A percentile compares a stretch with the other conserved stretches of the same genome.
Evolutionary conservation across 1,139 yeast species (phyloP).

Genomic region (Yamadazyma trypodendri): DNA sequence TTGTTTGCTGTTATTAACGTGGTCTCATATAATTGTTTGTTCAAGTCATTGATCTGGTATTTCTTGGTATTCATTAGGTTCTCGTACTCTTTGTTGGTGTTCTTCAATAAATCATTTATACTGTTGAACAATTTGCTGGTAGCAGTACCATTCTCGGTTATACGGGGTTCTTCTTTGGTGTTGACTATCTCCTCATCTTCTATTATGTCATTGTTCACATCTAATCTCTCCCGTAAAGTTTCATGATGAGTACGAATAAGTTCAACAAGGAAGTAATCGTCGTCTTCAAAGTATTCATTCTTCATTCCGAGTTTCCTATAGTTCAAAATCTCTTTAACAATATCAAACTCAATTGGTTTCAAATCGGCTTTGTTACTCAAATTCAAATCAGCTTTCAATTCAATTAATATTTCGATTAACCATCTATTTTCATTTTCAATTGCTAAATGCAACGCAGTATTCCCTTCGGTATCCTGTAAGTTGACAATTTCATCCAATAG

Average conservation of each 20-base stretch:
- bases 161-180: constrained; percentile 12
- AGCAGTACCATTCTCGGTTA: constrained; percentile 10
- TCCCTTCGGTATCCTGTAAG: constrained; percentile 80
- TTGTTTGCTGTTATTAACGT: constrained; percentile 48
- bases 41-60: constrained; percentile 36
- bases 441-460: constrained; percentile 85
- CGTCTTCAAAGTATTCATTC: constrained; percentile 16
- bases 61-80: constrained; percentile 36
- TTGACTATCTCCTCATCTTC: constrained; percentile 19
- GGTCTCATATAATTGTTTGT: constrained; percentile 40
- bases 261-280: constrained; percentile 31
- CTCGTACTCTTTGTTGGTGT: constrained; percentile 43
- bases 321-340: constrained; percentile 34
- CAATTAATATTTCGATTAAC: constrained; percentile 76
- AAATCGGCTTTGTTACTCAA: constrained; percentile 82
- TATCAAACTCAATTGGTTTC: constrained; percentile 83
- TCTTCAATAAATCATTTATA: constrained; percentile 39
- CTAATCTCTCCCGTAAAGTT: constrained; percentile 30
- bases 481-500: constrained; percentile 69
- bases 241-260: constrained; percentile 36
- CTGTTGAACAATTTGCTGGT: constrained; percentile 40
- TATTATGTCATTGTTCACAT: constrained; percentile 23
- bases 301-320: constrained; percentile 16
- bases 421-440: constrained; percentile 83
- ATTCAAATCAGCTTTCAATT: constrained; percentile 81